Evolutionary conservation across 371 early-diverging fungal species (phyloP).

Genomic region (Syncephalastrum contaminatum): DNA sequence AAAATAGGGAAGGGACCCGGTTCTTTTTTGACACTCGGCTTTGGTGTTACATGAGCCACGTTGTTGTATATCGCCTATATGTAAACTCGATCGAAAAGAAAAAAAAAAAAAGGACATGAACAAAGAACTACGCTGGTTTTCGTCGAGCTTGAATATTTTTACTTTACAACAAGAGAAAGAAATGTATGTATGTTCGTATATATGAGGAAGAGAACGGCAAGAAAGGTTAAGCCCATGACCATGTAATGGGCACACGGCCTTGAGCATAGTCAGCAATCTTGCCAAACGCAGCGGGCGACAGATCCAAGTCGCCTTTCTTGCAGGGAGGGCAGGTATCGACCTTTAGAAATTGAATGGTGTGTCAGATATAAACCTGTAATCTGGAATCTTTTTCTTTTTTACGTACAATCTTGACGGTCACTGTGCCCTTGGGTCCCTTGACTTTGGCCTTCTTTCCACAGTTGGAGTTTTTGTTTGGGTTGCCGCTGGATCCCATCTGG

Average conservation of each 20-base stretch:
- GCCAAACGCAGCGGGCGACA: conserved; percentile 52
- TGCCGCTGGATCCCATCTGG: conserved; percentile 34
- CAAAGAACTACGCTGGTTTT: background rate
- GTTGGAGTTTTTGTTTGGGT: conserved; percentile 39
- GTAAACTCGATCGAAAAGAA: background rate
- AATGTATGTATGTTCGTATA: background rate
- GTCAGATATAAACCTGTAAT: background rate
- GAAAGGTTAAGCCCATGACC: conserved; percentile 36
- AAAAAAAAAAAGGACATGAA: background rate
- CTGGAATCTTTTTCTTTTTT: background rate
- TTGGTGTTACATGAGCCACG: too few species aligned
- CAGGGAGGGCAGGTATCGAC: conserved; percentile 49
- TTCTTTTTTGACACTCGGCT: too few species aligned
- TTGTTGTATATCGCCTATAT: too few species aligned
- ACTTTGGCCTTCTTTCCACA: conserved; percentile 36
- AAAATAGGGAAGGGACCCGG: background rate
- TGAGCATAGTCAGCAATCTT: conserved; percentile 36
- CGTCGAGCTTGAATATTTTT: background rate
- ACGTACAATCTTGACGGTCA: conserved; percentile 32
- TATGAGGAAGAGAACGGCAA: background rate
- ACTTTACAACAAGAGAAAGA: conserved; percentile 2
- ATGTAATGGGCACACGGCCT: conserved; percentile 51
- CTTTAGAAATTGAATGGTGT: background rate
- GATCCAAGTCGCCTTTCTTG: conserved; percentile 46
- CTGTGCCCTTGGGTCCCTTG: conserved; percentile 37